Conservation (phyloP, 2,329 filamentous ascomycete genomes). For the Leptographium galeiforme region DNA sequence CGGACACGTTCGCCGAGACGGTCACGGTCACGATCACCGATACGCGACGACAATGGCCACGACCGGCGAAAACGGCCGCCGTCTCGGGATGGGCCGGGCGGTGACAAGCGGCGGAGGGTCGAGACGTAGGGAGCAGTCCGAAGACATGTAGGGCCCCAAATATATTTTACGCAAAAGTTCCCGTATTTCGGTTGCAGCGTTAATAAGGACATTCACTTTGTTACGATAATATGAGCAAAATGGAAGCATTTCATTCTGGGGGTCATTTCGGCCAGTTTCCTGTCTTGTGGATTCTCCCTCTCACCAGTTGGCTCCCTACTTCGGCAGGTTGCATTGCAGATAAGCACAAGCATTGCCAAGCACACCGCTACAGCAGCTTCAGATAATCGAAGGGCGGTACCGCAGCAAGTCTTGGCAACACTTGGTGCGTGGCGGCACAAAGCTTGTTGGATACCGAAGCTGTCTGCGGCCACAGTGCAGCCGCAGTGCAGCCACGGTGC, state of each 20-base stretch:
- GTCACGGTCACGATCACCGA: slow-evolving; percentile 21
- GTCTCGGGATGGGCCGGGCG: slow-evolving; percentile 32
- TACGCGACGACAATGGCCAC: slow-evolving; percentile 28
- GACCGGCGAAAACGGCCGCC: slow-evolving; percentile 42
- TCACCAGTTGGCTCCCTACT: no score
- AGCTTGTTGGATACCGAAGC: neutral
- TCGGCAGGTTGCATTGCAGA: no score
- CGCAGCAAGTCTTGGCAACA: neutral
- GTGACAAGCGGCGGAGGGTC: slow-evolving; percentile 46
- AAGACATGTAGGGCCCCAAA: no score
- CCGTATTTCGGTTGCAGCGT: no score
- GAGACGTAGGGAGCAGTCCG: slow-evolving; percentile 19
- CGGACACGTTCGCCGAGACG: slow-evolving; percentile 8
- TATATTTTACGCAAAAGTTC: no score
- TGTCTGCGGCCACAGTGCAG: no score
- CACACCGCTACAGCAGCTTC: neutral
- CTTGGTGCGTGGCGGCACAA: neutral
- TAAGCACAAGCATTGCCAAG: slow-evolving; percentile 1
- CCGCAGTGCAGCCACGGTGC: no score
- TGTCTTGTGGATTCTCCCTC: no score
- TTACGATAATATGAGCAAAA: no score
- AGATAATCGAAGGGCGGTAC: neutral
- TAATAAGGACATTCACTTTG: no score
- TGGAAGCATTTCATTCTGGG: no score
- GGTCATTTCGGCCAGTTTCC: no score